These are phyloP conservation scores for Hippophae tibetana DNA, from an alignment of 306 rosid genomes.

Conservation along the genomic window DNA sequence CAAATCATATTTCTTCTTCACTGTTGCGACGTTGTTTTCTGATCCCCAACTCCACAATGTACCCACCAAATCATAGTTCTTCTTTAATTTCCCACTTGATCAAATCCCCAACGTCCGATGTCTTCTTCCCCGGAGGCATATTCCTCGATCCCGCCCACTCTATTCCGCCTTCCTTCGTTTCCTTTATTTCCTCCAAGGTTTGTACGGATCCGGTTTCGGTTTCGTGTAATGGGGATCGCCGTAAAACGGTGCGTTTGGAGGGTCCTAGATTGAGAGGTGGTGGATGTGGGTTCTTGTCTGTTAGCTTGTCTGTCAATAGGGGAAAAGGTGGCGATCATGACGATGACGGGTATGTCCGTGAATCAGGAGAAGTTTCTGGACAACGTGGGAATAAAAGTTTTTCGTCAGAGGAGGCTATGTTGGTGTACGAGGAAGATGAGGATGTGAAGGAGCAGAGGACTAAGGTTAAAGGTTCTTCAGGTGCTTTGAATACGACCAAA, in stretches of 20 bases:
- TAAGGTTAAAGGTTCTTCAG: slow-evolving; percentile 30
- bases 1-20: no score
- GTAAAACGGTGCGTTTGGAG: slow-evolving; percentile 17
- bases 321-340: slow-evolving; percentile 35
- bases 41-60: slow-evolving; percentile 17
- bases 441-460: slow-evolving; percentile 12
- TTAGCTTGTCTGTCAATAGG: slow-evolving; percentile 60
- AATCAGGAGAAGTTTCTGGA: slow-evolving; percentile 35
- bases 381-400: slow-evolving; percentile 25
- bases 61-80: slow-evolving; percentile 18
- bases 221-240: slow-evolving; percentile 19
- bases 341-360: slow-evolving; percentile 34
- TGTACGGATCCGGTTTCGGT: slow-evolving; percentile 17
- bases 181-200: slow-evolving; percentile 23
- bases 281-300: slow-evolving; percentile 41
- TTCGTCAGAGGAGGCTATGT: slow-evolving; percentile 14
- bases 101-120: slow-evolving; percentile 32
- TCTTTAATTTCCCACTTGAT: slow-evolving; percentile 18
- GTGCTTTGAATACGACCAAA: slow-evolving; percentile 69
- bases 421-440: slow-evolving; percentile 19
- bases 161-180: slow-evolving; percentile 38
- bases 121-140: slow-evolving; percentile 53
- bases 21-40: no score
- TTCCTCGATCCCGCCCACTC: slow-evolving; percentile 47
- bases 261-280: slow-evolving; percentile 15